A percentile compares a stretch with the other conserved stretches of the same genome.
These are phyloP conservation scores for Nemania abortiva DNA, from an alignment of 2,329 filamentous ascomycete species.

Conservation along the genomic window DNA sequence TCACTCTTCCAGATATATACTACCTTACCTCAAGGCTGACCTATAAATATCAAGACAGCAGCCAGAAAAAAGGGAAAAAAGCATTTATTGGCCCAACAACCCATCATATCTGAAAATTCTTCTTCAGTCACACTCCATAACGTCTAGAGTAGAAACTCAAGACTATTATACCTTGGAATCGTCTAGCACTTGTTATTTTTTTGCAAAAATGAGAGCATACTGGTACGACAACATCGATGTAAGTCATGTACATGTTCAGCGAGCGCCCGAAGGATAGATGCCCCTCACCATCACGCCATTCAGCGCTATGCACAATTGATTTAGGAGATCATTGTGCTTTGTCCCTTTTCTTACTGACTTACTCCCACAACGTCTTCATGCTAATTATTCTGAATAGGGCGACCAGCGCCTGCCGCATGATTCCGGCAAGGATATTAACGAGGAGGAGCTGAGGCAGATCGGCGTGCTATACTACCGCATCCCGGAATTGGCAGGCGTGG, in stretches of 20 bases:
- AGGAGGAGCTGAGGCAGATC: constrained; percentile 75
- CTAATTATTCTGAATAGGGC: constrained; percentile 67
- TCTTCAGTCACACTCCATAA: background rate
- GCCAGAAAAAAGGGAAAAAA: constrained; percentile 5
- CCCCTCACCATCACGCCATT: constrained; percentile 16
- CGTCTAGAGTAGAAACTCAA: background rate
- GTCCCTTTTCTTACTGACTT: background rate
- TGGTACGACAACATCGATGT: constrained; percentile 63
- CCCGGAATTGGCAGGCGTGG: constrained; percentile 73
- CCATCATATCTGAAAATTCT: background rate
- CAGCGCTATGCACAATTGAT: background rate
- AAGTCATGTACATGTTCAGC: constrained; percentile 18
- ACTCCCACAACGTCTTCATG: background rate
- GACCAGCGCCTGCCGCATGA: constrained; percentile 94
- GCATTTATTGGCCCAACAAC: background rate
- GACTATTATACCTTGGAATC: background rate
- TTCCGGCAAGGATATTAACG: constrained; percentile 77
- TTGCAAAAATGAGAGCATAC: constrained; percentile 66
- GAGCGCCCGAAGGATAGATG: constrained; percentile 10
- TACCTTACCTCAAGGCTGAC: background rate
- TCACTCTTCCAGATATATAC: constrained; percentile 38
- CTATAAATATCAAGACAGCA: constrained; percentile 3
- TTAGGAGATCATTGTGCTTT: background rate
- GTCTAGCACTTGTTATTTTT: background rate
- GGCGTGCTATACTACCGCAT: constrained; percentile 85